Base-by-base conservation (phyloP, 2,329 filamentous ascomycete species). In the Aspergillus caelatus region DNA sequence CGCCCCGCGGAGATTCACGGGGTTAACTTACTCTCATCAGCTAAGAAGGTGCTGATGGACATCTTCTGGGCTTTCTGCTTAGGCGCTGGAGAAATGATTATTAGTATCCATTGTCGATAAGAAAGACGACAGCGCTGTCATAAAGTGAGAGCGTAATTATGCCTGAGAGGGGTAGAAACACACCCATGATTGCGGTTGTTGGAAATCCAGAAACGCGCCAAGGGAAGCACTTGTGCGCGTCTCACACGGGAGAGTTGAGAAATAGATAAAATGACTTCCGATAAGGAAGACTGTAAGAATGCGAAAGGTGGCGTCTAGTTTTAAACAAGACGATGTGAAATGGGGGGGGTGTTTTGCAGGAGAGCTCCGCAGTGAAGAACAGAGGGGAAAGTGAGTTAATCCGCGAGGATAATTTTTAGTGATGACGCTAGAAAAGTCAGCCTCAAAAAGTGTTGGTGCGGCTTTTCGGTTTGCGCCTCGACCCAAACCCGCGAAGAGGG, bases 11-110 rank as follows among this genome's bases (percentile, higher is more conserved):
- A 62, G 67, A 48, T 56, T 39, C 39, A 61, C 14, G 32, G 46
- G 53, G 57, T 57, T 54, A 67, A 85, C 92, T 82, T 86, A 97
- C 94, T 90, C 81, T 93, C 87, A 81, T 97, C 93, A 78, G 87
- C 86, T 85, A 99, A 88, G 88, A 99, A 99, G 83, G 93, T 92
- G 86, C 93, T 92, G 78, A 98, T 89, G 85, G 92, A 93, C 91
- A 99, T 94, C 87, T 96, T 99, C 89, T 96, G 91, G 81, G 88
- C 86, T 83, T 96, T 90, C 85, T 93, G 91, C 85, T 96, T 96
- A 72, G 94, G 94, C 87, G 91, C 94, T 96, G 76, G 78, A 61
- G 59, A 65, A 65, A 60, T 71, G 66, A 70, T 61, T 68, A 68
- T 88, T 73, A 88, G 85, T 77, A 74, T 68, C 67, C 67, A 71